Base-by-base conservation (phyloP, 371 early-diverging fungal genomes). In the Apophysomyces sp. region DNA sequence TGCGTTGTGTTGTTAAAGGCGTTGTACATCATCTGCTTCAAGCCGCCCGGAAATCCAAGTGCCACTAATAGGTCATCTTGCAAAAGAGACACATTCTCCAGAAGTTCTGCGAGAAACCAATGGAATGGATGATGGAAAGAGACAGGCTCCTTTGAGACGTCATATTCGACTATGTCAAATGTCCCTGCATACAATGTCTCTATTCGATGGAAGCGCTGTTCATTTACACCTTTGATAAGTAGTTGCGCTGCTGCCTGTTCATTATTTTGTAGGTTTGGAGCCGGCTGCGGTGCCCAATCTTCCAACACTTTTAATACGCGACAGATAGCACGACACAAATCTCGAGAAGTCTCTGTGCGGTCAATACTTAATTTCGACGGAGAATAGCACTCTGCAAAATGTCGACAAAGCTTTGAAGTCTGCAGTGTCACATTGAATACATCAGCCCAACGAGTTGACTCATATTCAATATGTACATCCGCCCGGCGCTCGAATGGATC, bases 91-190 rank as follows among this genome's bases (percentile, higher is more conserved):
- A 94, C 81, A 59, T 89, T 84, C 55, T 89, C 86, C 62, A 94
- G 75, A 36, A 95, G 67, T 60, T 89, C 86, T 0, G 93, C 89
- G 61, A 95, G 74, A 40, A 96, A 81, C 96, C 98, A 96, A 61
- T 96, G 95, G 62, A 94, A 79, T 5, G 96, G 95, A 69, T 94
- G 90, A 63, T 94, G 94, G 73, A 95, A 91, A 12, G 94, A 91
- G 8, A 95, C 87, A 4, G 89, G 87, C 29, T 87, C 73, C 12
- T 65, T 67, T 3, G 90, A 65, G 9, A 95, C 86, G 37, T 87
- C 81, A 65, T 88, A 93, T 31, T 81, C 71, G 5, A 89, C 73
- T 56, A 89, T 73, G 8, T 74, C 66, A 58, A 75, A 82, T 1
- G 67, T 30, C 5, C 74, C 77, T 6, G 73, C 72, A 49, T 75